Percentiles rank a stretch among this genome's conserved stretches.
Conservation (phyloP, 257 asterid genomes). For the Henckelia pumila region DNA sequence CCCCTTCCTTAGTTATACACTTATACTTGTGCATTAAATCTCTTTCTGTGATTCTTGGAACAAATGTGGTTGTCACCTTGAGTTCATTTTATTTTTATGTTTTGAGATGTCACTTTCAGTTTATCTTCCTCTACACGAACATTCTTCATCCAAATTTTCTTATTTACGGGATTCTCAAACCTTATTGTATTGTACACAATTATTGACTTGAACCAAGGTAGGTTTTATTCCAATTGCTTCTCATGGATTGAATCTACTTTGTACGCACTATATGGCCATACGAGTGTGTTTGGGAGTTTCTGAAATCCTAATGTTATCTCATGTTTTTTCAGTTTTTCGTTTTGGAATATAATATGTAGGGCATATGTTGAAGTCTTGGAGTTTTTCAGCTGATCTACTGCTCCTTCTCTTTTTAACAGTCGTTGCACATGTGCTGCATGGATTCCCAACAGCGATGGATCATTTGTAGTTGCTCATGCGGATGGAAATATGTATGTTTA, state of each 20-base stretch:
- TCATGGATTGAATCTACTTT: background rate
- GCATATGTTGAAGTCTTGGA: background rate
- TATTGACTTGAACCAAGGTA: background rate
- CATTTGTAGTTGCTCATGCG: background rate
- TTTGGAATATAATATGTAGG: background rate
- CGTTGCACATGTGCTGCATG: background rate
- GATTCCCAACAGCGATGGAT: background rate
- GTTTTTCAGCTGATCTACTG: slow-evolving; percentile 11
- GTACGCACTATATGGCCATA: background rate
- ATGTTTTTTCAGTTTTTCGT: background rate
- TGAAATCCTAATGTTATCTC: background rate
- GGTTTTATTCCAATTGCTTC: background rate
- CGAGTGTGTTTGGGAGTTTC: background rate
- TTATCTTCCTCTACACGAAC: slow-evolving; percentile 1
- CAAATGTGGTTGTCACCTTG: background rate
- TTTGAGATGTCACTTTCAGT: background rate
- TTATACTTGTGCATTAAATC: background rate
- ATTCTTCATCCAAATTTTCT: background rate
- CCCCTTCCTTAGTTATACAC: background rate
- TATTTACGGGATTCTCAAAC: background rate
- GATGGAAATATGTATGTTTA: slow-evolving; percentile 2
- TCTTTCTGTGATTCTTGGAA: background rate
- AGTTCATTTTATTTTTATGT: background rate
- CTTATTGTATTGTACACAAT: background rate
- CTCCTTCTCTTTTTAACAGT: background rate